Conservation (phyloP, 176 grass and related monocot genomes). For the Rhynchospora tenuis region DNA sequence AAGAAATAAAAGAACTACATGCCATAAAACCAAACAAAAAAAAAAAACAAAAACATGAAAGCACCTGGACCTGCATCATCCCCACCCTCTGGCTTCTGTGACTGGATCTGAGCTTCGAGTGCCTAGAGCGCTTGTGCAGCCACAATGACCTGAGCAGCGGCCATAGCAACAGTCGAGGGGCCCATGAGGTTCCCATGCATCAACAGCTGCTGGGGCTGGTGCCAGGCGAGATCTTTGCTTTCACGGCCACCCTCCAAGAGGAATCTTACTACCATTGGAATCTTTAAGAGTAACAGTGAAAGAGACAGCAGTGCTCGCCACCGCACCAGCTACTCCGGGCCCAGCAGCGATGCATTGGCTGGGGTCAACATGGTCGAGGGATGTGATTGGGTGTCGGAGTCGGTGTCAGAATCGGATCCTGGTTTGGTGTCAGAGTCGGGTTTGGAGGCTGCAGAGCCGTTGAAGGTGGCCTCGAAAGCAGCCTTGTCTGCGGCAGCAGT, state of each 20-base stretch:
- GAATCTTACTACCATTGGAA: conserved; percentile 43
- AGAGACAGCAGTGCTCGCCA: conserved; percentile 36
- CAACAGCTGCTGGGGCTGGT: conserved; percentile 72
- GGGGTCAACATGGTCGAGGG: conserved; percentile 52
- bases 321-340: conserved; percentile 57
- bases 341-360: conserved; percentile 58
- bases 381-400: conserved; percentile 8
- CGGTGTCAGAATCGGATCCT: conserved; percentile 14
- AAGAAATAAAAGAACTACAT: background rate
- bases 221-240: conserved; percentile 64
- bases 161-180: conserved; percentile 87
- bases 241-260: conserved; percentile 43
- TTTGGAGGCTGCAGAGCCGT: conserved; percentile 32
- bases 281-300: conserved; percentile 71
- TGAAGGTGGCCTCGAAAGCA: conserved; percentile 94
- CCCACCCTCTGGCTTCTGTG: conserved; percentile 33
- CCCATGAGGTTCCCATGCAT: conserved; percentile 73
- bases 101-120: conserved; percentile 67
- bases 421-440: background rate
- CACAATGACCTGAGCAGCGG: conserved; percentile 94
- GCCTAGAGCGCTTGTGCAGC: too few relatives aligned
- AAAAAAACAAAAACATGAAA: background rate
- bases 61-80: conserved; percentile 39
- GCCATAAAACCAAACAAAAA: background rate
- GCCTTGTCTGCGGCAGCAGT: conserved; percentile 78